These are phyloP conservation scores for Beauveria bassiana DNA, from an alignment of 2,329 filamentous ascomycete genomes.

Conservation along the genomic window DNA sequence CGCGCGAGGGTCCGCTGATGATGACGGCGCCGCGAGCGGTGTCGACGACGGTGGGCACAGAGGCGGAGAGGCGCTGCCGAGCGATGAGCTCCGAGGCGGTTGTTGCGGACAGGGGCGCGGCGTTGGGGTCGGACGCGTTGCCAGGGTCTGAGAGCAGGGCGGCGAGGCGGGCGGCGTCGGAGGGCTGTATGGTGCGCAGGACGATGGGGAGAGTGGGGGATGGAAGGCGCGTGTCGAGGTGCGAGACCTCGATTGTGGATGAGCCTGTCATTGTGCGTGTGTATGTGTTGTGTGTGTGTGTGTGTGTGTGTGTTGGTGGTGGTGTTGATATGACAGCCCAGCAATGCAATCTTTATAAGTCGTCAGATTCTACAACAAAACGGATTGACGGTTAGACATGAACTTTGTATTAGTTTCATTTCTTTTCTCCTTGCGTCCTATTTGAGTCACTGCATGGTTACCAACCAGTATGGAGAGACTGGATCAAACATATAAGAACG, in stretches of 20 bases:
- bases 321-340: not conserved
- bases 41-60: slow-evolving; percentile 17
- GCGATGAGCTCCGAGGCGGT: slow-evolving; percentile 15
- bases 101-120: slow-evolving; percentile 12
- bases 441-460: not conserved
- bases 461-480: not conserved
- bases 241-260: slow-evolving; percentile 11
- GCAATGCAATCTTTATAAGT: not conserved
- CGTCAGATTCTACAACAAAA: too few relatives aligned
- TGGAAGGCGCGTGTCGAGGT: slow-evolving; percentile 18
- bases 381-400: too few relatives aligned
- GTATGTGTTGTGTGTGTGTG: not conserved
- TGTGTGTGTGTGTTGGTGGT: not conserved
- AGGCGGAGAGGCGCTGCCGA: slow-evolving; percentile 19
- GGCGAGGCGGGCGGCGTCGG: slow-evolving; percentile 16
- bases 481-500: not conserved
- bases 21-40: not conserved
- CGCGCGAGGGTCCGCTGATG: slow-evolving; percentile 18
- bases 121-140: slow-evolving; percentile 15
- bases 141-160: slow-evolving; percentile 20
- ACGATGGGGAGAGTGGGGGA: slow-evolving; percentile 19
- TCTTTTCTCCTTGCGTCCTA: not conserved
- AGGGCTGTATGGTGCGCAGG: slow-evolving; percentile 19
- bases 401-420: too few relatives aligned
- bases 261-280: slow-evolving; percentile 5